Conservation (phyloP, 2,329 filamentous ascomycete species). For the Chrysoporthe puriensis region DNA sequence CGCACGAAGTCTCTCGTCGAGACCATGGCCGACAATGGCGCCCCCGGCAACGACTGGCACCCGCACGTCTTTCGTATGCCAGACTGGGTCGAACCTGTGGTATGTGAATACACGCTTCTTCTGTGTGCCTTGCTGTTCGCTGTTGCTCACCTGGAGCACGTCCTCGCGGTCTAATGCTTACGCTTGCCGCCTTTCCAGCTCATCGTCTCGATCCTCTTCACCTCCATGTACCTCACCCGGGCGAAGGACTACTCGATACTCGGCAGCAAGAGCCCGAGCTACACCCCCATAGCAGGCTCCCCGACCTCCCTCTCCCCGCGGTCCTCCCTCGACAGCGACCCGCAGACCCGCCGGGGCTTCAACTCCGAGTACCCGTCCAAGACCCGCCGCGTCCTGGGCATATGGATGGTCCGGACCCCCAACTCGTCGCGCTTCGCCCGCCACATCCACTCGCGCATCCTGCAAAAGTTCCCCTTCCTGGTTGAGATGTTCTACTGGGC, state of each 20-base stretch:
- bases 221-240: slow-evolving; percentile 43
- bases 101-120: slow-evolving; percentile 29
- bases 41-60: slow-evolving; percentile 26
- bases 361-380: slow-evolving; percentile 36
- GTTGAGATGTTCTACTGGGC: slow-evolving; percentile 78
- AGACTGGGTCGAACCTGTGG: slow-evolving; percentile 41
- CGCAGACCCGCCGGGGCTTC: slow-evolving; percentile 29
- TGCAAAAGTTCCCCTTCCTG: slow-evolving; percentile 69
- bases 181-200: slow-evolving; percentile 33
- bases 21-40: slow-evolving; percentile 19
- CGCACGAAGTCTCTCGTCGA: not conserved
- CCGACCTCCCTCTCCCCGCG: slow-evolving; percentile 28
- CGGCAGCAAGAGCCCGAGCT: slow-evolving; percentile 24
- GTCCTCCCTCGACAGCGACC: slow-evolving; percentile 29
- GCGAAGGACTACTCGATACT: slow-evolving; percentile 42
- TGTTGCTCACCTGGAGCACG: too few relatives aligned
- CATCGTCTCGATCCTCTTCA: slow-evolving; percentile 43
- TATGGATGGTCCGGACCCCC: slow-evolving; percentile 47
- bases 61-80: slow-evolving; percentile 36
- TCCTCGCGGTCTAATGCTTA: not conserved
- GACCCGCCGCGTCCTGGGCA: slow-evolving; percentile 36
- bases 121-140: too few relatives aligned
- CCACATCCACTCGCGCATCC: slow-evolving; percentile 60
- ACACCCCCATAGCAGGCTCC: slow-evolving; percentile 21
- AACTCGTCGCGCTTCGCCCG: slow-evolving; percentile 62